A percentile compares a stretch with the other conserved stretches of the same genome.
phyloP scores from a whole-genome alignment of 805 yeast species.

The Sporopachydermia quercuum region DNA sequence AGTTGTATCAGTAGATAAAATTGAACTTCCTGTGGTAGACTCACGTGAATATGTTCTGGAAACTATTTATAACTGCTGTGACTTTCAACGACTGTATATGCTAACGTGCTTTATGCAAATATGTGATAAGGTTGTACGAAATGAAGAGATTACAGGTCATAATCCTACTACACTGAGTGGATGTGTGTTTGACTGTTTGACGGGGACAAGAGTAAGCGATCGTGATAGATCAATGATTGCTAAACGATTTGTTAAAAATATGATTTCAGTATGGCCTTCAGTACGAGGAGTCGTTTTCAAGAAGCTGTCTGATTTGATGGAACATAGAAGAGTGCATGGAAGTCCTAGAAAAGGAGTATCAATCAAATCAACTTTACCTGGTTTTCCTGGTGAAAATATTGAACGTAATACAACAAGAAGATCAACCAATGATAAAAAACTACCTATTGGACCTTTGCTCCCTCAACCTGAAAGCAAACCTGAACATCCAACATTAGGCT shows the following conservation, averaged over 20 bases:
- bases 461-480: conserved; percentile 9
- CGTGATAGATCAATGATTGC: conserved; percentile 36
- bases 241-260: conserved; percentile 35
- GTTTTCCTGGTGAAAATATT: too few relatives aligned
- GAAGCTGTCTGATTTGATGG: conserved; percentile 8
- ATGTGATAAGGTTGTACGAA: conserved; percentile 26
- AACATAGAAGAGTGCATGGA: too few relatives aligned
- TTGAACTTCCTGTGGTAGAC: conserved; percentile 39
- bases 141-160: conserved; percentile 23
- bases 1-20: conserved; percentile 33
- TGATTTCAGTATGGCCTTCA: conserved; percentile 34
- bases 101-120: conserved; percentile 30
- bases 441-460: too few relatives aligned
- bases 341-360: neutral
- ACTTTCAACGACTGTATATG: conserved; percentile 17
- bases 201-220: conserved; percentile 34
- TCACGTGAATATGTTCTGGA: conserved; percentile 27
- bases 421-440: conserved; percentile 1
- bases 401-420: conserved; percentile 1
- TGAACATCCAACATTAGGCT: conserved; percentile 17
- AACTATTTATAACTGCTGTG: conserved; percentile 20
- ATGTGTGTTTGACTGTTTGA: conserved; percentile 37
- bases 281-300: conserved; percentile 11
- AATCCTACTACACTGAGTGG: conserved; percentile 26
- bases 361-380: neutral